phyloP scores from a whole-genome alignment of 441 rosid genomes.

The Adansonia madagascariensis region DNA sequence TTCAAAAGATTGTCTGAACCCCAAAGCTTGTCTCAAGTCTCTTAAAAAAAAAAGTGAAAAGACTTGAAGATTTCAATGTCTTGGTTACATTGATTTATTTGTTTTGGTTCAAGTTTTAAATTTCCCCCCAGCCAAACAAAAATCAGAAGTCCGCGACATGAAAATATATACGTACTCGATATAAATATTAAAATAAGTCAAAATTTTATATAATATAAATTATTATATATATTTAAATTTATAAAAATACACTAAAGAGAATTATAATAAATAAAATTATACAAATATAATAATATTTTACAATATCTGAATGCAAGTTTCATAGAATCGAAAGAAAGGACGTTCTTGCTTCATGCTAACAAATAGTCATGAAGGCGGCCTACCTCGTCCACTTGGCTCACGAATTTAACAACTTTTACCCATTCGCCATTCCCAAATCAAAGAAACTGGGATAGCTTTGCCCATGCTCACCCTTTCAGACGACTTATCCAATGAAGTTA shows the following conservation, averaged over 20 bases:
- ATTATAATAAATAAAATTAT: too few relatives aligned
- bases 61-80: not conserved
- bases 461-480: too few relatives aligned
- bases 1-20: not conserved
- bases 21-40: not conserved
- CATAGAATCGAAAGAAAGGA: constrained; percentile 2
- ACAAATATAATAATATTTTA: too few relatives aligned
- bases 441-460: too few relatives aligned
- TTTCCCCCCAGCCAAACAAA: not conserved
- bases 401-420: not conserved
- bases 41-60: not conserved
- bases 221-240: too few relatives aligned
- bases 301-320: not conserved
- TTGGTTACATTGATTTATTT: not conserved
- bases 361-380: too few relatives aligned
- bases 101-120: not conserved
- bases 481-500: not conserved
- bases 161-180: too few relatives aligned
- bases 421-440: not conserved
- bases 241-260: too few relatives aligned
- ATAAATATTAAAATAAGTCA: too few relatives aligned
- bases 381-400: not conserved
- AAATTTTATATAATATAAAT: too few relatives aligned
- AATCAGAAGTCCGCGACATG: not conserved
- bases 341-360: not conserved